Evolutionary conservation across 108 stramenopile genomes (phyloP).

Genomic region (Pseudonitzschia delicatissima): DNA sequence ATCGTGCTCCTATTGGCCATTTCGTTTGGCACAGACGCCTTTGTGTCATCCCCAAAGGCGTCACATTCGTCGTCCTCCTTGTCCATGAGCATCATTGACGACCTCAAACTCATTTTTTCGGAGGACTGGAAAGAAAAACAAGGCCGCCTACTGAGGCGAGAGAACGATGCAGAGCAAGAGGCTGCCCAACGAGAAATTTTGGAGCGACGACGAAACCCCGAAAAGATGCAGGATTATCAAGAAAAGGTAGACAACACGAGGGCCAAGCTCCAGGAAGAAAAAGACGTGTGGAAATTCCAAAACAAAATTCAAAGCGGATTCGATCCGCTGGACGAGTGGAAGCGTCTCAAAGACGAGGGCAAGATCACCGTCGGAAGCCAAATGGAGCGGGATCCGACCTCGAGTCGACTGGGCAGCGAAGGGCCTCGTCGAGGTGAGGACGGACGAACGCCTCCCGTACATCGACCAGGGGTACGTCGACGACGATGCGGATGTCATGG

Average conservation of each 20-base stretch:
- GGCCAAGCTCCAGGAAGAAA: slow-evolving; percentile 26
- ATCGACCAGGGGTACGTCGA: slow-evolving; percentile 44
- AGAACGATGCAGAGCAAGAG: slow-evolving; percentile 31
- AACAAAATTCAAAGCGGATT: slow-evolving; percentile 13
- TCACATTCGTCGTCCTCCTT: background rate
- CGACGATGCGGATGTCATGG: slow-evolving; percentile 27
- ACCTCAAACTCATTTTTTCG: slow-evolving; percentile 28
- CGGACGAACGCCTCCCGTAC: slow-evolving; percentile 42
- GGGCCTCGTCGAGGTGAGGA: slow-evolving; percentile 34
- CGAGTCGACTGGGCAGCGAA: slow-evolving; percentile 35
- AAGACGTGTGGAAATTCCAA: slow-evolving; percentile 38
- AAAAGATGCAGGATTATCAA: slow-evolving; percentile 34
- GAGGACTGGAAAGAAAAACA: slow-evolving; percentile 39
- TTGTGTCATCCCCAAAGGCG: background rate
- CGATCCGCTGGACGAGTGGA: slow-evolving; percentile 38
- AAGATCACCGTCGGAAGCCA: slow-evolving; percentile 41
- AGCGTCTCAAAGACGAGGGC: slow-evolving; percentile 31
- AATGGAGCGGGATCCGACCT: slow-evolving; percentile 31
- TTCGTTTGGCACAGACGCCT: too few species aligned
- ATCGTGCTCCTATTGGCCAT: too few species aligned
- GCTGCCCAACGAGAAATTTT: slow-evolving; percentile 34
- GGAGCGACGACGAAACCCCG: slow-evolving; percentile 38
- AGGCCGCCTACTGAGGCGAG: slow-evolving; percentile 14
- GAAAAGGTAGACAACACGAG: slow-evolving; percentile 7
- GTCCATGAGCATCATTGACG: slow-evolving; percentile 15